Evolutionary conservation across 768 basidiomycete genomes (phyloP).

Genomic region (Vararia minispora): DNA sequence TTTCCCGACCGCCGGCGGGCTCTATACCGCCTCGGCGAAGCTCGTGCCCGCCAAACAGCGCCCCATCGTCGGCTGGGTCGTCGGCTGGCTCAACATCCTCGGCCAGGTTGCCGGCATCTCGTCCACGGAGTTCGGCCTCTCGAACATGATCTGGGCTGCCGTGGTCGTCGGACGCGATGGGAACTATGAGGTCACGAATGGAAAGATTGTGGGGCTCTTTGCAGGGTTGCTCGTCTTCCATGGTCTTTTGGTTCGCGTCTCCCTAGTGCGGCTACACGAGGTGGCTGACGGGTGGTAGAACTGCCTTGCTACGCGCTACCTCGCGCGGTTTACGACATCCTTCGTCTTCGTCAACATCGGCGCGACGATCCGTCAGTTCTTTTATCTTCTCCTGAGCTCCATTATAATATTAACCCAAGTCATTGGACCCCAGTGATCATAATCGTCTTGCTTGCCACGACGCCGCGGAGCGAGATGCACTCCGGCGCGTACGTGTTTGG

Average conservation of each 20-base stretch:
- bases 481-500: conserved; percentile 73
- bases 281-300: conserved; percentile 27
- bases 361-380: conserved; percentile 47
- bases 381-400: not conserved
- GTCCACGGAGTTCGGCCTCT: conserved; percentile 75
- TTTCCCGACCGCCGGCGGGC: conserved; percentile 62
- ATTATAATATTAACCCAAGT: not conserved
- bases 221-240: conserved; percentile 66
- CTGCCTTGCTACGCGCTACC: conserved; percentile 61
- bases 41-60: conserved; percentile 54
- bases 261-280: not conserved
- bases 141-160: conserved; percentile 74
- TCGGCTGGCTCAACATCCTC: conserved; percentile 77
- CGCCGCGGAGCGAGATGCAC: conserved; percentile 69
- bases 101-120: conserved; percentile 81
- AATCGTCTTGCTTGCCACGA: conserved; percentile 70
- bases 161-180: conserved; percentile 53
- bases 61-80: conserved; percentile 65
- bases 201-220: conserved; percentile 73
- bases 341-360: conserved; percentile 89
- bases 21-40: conserved; percentile 79
- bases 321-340: conserved; percentile 60
- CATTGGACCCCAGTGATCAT: conserved; percentile 56
- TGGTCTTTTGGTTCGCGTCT: conserved; percentile 45
- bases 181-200: conserved; percentile 47